Evolutionary conservation across 2,329 filamentous ascomycete species (phyloP), one percentile per base, ranked within the genome.

Genomic region (Periconia digitata): DNA sequence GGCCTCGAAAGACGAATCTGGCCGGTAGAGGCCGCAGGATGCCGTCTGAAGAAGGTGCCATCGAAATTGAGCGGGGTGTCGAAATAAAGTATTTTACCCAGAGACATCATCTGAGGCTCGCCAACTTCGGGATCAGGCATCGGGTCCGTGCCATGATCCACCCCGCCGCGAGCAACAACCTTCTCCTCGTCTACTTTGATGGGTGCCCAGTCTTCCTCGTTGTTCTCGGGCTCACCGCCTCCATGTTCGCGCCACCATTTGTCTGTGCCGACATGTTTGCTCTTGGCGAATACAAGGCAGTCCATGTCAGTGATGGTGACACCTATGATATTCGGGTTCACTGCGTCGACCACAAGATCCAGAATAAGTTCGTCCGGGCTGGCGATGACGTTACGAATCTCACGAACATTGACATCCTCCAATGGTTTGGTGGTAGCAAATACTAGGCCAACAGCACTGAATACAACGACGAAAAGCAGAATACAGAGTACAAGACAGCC

Each of bases 311-410:
- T 85, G 32, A 99, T 84, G 2, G 87, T 87, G 36, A 99, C 87
- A 2, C 90, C 85, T 34, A 97, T 87, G 35, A 96, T 85, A 60
- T 97, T 99, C 1, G 92, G 92, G 67, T 99, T 99, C 60, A 92
- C 80, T 0, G 92, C 94, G 58, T 84, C 84, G 50, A 99, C 90
- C 17, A 89, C 84, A 41, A 99, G 75, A 70, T 99, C 92, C 62
- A 97, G 82, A 84, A 99, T 96, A 36, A 99, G 81, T 68, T 97
- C 92, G 69, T 96, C 90, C 70, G 96, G 90, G 60, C 90, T 96
- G 2, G 92, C 92, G 41, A 97, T 81, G 20, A 99, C 90, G 58
- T 96, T 95, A 60, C 87, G 84, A 57, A 99, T 90, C 54, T 86
- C 85, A 46, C 87, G 77, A 38, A 97, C 83, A 55, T 87, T 79